phyloP scores from a whole-genome alignment of 306 rosid genomes.

The Crotalaria pallida region DNA sequence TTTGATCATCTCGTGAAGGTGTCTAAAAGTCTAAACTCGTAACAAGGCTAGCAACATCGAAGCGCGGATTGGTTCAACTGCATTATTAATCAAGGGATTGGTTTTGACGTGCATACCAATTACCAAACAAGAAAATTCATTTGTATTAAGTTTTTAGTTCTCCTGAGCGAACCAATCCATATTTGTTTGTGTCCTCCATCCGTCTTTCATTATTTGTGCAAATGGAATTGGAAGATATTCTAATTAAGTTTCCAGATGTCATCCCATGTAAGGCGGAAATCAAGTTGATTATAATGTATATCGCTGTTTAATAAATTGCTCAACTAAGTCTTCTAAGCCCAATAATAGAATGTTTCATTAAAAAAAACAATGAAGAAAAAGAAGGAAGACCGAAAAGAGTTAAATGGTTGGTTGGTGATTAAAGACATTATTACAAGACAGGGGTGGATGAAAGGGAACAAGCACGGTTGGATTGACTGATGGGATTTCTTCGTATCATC shows the following conservation, averaged over 20 bases:
- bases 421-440: too few relatives aligned
- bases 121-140: neutral
- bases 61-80: slow-evolving; percentile 12
- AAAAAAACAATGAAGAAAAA: too few relatives aligned
- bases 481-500: too few relatives aligned
- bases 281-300: neutral
- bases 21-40: neutral
- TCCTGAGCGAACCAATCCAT: neutral
- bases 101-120: slow-evolving; percentile 26
- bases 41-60: neutral
- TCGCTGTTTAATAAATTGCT: neutral
- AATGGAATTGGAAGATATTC: neutral
- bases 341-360: too few relatives aligned
- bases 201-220: neutral
- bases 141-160: neutral
- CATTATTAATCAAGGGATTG: neutral
- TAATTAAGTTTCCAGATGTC: neutral
- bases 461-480: too few relatives aligned
- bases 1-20: slow-evolving; percentile 5
- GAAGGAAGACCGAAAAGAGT: too few relatives aligned
- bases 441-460: too few relatives aligned
- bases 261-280: neutral
- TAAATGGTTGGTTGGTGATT: too few relatives aligned
- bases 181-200: neutral
- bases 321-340: neutral